phyloP scores from a whole-genome alignment of 202 grass and related monocot species.

The Carex sylvatica region DNA sequence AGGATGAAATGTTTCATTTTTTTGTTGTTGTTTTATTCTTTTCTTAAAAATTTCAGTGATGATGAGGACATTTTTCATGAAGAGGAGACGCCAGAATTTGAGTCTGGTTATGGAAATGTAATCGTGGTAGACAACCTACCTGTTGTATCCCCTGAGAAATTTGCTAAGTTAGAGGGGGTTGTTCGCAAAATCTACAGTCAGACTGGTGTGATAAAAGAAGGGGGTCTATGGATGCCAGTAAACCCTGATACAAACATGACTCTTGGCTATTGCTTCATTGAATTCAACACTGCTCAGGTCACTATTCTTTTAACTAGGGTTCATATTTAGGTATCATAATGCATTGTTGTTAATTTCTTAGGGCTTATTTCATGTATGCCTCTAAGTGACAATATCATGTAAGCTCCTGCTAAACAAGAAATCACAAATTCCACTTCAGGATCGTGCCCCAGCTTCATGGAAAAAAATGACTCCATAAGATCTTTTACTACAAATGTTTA shows the following conservation, averaged over 20 bases:
- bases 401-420: too few species aligned
- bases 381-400: neutral
- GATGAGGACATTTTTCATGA: conserved; percentile 56
- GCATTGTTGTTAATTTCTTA: neutral
- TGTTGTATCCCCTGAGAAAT: conserved; percentile 65
- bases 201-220: conserved; percentile 71
- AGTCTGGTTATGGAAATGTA: conserved; percentile 56
- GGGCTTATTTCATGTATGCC: neutral
- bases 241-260: conserved; percentile 67
- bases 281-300: conserved; percentile 76
- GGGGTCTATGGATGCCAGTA: conserved; percentile 77
- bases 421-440: too few species aligned
- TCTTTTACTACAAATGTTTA: neutral
- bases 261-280: conserved; percentile 79
- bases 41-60: conserved; percentile 41
- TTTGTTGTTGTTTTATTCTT: neutral
- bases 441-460: neutral
- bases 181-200: conserved; percentile 78
- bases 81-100: conserved; percentile 60
- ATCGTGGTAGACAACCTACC: conserved; percentile 78
- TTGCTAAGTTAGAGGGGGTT: conserved; percentile 78
- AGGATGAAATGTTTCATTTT: neutral
- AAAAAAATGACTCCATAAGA: neutral
- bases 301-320: conserved; percentile 12
- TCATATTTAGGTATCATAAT: neutral